Percentiles rank a stretch among this genome's conserved stretches.
Evolutionary conservation across 257 asterid genomes (phyloP).

Genomic region (Fraxinus cuspidata): DNA sequence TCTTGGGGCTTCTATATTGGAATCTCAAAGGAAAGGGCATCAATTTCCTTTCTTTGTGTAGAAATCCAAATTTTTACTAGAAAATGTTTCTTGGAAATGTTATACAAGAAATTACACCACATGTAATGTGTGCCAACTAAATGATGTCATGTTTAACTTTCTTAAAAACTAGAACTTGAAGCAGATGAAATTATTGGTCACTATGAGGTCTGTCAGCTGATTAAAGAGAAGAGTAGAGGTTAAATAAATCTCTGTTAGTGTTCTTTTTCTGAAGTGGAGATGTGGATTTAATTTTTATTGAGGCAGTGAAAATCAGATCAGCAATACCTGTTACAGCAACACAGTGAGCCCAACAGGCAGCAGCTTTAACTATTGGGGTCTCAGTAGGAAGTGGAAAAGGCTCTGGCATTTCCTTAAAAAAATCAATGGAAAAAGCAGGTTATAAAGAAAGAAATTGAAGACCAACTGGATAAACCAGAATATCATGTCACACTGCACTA

Average conservation of each 20-base stretch:
- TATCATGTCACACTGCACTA: conserved; percentile 31
- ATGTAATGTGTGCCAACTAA: not conserved
- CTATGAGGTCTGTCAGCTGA: not conserved
- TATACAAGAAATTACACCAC: not conserved
- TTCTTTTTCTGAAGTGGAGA: conserved; percentile 4
- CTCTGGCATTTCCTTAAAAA: conserved; percentile 93
- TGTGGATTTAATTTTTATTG: not conserved
- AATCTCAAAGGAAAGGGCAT: conserved; percentile 9
- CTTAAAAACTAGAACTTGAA: not conserved
- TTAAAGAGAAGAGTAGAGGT: not conserved
- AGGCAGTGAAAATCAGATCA: not conserved
- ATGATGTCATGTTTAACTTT: not conserved
- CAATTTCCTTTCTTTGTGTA: not conserved
- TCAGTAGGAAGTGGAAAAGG: conserved; percentile 94
- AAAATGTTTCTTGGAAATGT: not conserved
- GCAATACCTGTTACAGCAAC: conserved; percentile 74
- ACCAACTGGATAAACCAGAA: conserved; percentile 15
- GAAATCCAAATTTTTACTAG: not conserved
- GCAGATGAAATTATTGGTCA: not conserved
- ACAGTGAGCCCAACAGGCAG: conserved; percentile 98
- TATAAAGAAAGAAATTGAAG: conserved; percentile 26
- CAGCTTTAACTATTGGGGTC: conserved; percentile 61
- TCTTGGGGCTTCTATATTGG: not conserved
- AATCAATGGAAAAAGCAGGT: conserved; percentile 41
- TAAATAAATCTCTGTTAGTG: conserved; percentile 1